These are phyloP conservation scores for Coprinellus micaceus DNA, from an alignment of 768 basidiomycete genomes.

Conservation along the genomic window DNA sequence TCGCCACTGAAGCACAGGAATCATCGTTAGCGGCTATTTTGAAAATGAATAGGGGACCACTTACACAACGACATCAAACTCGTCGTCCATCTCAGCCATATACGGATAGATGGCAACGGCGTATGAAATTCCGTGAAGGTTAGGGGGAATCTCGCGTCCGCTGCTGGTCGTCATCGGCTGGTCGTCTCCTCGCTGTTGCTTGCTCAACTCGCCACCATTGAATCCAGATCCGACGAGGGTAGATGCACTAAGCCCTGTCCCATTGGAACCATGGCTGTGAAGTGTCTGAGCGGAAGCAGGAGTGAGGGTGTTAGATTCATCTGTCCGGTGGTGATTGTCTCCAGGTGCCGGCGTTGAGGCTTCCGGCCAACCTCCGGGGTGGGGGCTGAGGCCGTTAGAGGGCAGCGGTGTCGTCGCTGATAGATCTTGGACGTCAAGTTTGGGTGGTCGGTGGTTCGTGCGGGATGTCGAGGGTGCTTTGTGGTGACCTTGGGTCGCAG, in stretches of 20 bases:
- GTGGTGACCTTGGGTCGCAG: constrained; percentile 43
- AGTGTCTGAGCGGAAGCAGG: constrained; percentile 35
- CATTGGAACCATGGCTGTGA: constrained; percentile 21
- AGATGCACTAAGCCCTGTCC: constrained; percentile 19
- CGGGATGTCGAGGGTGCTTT: constrained; percentile 39
- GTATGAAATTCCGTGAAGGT: constrained; percentile 70
- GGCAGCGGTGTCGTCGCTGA: constrained; percentile 46
- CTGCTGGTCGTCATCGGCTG: constrained; percentile 9
- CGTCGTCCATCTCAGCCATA: constrained; percentile 97
- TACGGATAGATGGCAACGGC: constrained; percentile 99
- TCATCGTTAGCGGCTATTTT: constrained; percentile 2
- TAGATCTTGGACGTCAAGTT: constrained; percentile 65
- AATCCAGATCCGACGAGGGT: constrained; percentile 24
- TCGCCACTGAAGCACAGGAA: constrained; percentile 58
- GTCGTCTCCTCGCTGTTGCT: constrained; percentile 14
- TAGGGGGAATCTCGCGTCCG: constrained; percentile 26
- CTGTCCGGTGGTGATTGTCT: constrained; percentile 32
- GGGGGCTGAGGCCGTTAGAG: constrained; percentile 58
- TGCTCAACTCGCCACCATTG: constrained; percentile 15
- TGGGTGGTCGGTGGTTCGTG: constrained; percentile 57
- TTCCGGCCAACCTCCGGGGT: constrained; percentile 72
- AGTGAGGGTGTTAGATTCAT: constrained; percentile 35
- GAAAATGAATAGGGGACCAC: constrained; percentile 21
- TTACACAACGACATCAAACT: constrained; percentile 96
- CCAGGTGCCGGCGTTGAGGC: constrained; percentile 44